A percentile compares a stretch with the other conserved stretches of the same genome.
phyloP scores from a whole-genome alignment of 768 basidiomycete species.

The Tylopilus rubrobrunneus region DNA sequence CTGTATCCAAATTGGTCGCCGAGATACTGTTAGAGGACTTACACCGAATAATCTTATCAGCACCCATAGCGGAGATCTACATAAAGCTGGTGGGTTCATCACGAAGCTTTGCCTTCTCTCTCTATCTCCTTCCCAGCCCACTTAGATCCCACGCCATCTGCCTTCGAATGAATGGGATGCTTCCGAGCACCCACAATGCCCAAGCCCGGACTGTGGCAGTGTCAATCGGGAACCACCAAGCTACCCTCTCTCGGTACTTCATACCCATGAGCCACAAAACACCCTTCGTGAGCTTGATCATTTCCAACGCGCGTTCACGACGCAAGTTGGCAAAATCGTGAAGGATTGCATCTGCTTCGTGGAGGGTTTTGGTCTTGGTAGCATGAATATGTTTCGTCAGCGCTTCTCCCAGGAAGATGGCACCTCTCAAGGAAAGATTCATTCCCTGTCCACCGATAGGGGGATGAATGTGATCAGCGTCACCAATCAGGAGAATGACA shows the following conservation, averaged over 20 bases:
- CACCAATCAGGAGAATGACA: conserved; percentile 33
- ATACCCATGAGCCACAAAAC: conserved; percentile 23
- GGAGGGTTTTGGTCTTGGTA: not conserved
- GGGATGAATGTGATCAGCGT: conserved; percentile 51
- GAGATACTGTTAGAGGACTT: too few relatives aligned
- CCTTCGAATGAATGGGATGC: conserved; percentile 13
- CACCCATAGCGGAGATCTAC: too few relatives aligned
- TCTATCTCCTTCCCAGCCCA: conserved; percentile 19
- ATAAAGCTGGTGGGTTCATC: too few relatives aligned
- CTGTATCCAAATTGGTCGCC: too few relatives aligned
- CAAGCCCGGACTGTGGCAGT: conserved; percentile 23
- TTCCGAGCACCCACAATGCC: conserved; percentile 19
- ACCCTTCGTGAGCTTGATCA: conserved; percentile 39
- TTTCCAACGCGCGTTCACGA: conserved; percentile 36
- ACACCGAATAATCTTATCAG: too few relatives aligned
- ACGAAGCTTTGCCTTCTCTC: too few relatives aligned
- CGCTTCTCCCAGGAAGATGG: conserved; percentile 40
- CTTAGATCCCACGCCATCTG: conserved; percentile 18
- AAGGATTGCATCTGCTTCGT: conserved; percentile 31
- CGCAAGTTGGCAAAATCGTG: conserved; percentile 33
- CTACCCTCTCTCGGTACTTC: conserved; percentile 11
- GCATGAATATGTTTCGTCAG: conserved; percentile 34
- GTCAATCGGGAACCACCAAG: conserved; percentile 23
- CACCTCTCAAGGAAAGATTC: conserved; percentile 55
- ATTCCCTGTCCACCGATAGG: conserved; percentile 53